phyloP scores from a whole-genome alignment of 2,329 filamentous ascomycete genomes.

The Pochonia chlamydosporia region DNA sequence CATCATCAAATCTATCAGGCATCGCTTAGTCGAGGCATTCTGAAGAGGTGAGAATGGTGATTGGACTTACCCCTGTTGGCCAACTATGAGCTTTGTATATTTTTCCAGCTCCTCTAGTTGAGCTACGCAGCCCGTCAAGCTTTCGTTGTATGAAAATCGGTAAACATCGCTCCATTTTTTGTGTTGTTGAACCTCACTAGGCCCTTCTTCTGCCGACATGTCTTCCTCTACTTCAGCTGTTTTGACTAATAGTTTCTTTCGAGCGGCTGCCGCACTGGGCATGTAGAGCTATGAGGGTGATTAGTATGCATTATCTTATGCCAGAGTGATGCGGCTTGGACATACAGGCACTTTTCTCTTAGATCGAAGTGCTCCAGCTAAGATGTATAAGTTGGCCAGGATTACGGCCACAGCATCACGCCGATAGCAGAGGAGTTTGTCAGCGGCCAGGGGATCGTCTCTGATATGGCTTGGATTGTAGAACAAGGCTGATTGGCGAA shows the following conservation, averaged over 20 bases:
- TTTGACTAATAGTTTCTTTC: slow-evolving; percentile 44
- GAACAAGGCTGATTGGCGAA: slow-evolving; percentile 52
- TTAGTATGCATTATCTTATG: neutral
- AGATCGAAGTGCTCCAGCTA: slow-evolving; percentile 49
- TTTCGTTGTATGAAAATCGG: slow-evolving; percentile 48
- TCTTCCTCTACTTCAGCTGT: slow-evolving; percentile 41
- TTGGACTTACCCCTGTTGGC: slow-evolving; percentile 40
- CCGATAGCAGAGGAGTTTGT: slow-evolving; percentile 42
- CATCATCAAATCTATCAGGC: slow-evolving; percentile 27
- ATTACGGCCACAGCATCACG: slow-evolving; percentile 53
- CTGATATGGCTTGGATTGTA: slow-evolving; percentile 49
- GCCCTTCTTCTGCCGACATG: slow-evolving; percentile 16
- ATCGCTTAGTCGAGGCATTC: neutral
- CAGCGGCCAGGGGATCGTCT: slow-evolving; percentile 42
- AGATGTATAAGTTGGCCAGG: slow-evolving; percentile 51
- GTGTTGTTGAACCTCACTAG: slow-evolving; percentile 23
- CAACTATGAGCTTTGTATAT: slow-evolving; percentile 52
- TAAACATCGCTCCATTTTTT: slow-evolving; percentile 53
- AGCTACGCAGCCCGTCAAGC: slow-evolving; percentile 47
- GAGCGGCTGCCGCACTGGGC: slow-evolving; percentile 47
- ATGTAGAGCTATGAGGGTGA: slow-evolving; percentile 39
- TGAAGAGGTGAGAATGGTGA: neutral
- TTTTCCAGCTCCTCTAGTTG: slow-evolving; percentile 49
- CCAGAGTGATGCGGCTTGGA: neutral
- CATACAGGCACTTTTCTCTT: slow-evolving; percentile 43